Evolutionary conservation across 2,329 filamentous ascomycete species (phyloP), one percentile per base, ranked within the genome.

Genomic region (Tricladium varicosporioides): DNA sequence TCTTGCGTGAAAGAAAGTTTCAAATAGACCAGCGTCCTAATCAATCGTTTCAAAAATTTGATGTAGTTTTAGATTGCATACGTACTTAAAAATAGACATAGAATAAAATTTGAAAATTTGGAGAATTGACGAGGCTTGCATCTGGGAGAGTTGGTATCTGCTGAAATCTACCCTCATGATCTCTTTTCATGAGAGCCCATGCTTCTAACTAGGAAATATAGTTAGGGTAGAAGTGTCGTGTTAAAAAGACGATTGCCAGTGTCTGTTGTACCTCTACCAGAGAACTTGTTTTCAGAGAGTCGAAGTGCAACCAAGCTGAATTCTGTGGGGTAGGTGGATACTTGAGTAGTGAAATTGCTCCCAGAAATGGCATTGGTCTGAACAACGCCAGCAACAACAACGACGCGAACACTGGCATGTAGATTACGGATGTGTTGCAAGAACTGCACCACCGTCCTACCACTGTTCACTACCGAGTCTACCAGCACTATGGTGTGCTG

Each of bases 181-280:
- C 22, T 27, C 22, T 27, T 27, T 27, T 27, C 22, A 27, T 27
- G 22, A 27, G 22, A 27, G 22, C 22, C 22, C 22, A 27, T 27
- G 7, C 22, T 27, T 27, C 4, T 7, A 27, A 27, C 22, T 27
- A 27, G 7, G 7, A 27, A 27, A 27, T 27, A 27, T 27, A 27
- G 22, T 71, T 60, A 76, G 47, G 64, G 62, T 49, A 81, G 58
- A 61, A 78, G 69, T 3, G 76, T 80, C 0, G 80, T 85, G 65
- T 85, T 84, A 66, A 84, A 86, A 1, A 86, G 70, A 4, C 81
- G 75, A 60, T 85, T 79, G 0, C 82, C 82, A 0, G 82, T 87
- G 64, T 87, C 83, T 0, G 79, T 85, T 0, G 48, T 66, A 0
- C 78, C 77, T 1, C 58, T 74, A 0, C 82, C 82, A 0, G 71